Evolutionary conservation across 371 early-diverging fungal species (phyloP).

Genomic region (Mortierella sp.): DNA sequence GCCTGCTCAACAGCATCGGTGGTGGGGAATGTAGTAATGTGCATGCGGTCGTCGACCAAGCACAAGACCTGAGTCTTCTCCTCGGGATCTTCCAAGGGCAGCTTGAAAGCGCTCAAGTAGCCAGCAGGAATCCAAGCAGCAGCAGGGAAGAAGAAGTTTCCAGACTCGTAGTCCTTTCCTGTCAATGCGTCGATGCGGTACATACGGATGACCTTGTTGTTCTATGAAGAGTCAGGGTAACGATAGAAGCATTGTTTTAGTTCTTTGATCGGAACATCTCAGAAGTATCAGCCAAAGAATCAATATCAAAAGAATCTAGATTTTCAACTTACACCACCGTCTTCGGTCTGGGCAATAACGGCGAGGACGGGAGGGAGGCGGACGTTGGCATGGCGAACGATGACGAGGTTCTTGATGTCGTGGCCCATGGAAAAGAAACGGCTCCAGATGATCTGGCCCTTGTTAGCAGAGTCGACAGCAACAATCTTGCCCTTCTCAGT

Average conservation of each 20-base stretch:
- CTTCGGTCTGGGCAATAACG: slow-evolving; percentile 64
- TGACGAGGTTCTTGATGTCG: slow-evolving; percentile 66
- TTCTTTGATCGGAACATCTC: not conserved
- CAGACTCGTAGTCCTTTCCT: slow-evolving; percentile 71
- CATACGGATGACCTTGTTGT: slow-evolving; percentile 57
- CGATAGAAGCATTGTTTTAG: not conserved
- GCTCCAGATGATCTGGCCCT: slow-evolving; percentile 86
- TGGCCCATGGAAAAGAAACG: slow-evolving; percentile 59
- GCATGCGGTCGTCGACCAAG: slow-evolving; percentile 72
- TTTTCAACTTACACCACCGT: slow-evolving; percentile 52
- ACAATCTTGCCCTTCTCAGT: slow-evolving; percentile 85
- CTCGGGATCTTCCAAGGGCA: slow-evolving; percentile 80
- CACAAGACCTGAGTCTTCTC: slow-evolving; percentile 75
- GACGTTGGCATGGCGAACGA: slow-evolving; percentile 77
- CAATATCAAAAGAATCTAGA: not conserved
- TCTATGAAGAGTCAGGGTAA: slow-evolving; percentile 4
- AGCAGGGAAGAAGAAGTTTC: slow-evolving; percentile 66
- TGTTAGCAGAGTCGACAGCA: slow-evolving; percentile 83
- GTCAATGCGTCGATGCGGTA: slow-evolving; percentile 82
- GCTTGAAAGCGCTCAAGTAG: slow-evolving; percentile 67
- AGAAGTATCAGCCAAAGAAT: too few relatives aligned
- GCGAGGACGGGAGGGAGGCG: slow-evolving; percentile 86
- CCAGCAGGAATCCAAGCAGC: slow-evolving; percentile 64
- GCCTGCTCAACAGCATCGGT: slow-evolving; percentile 64
- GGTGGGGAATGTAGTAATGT: slow-evolving; percentile 75